Evolutionary conservation across 108 stramenopile genomes (phyloP).

Genomic region (Pelagomonas calceolata): DNA sequence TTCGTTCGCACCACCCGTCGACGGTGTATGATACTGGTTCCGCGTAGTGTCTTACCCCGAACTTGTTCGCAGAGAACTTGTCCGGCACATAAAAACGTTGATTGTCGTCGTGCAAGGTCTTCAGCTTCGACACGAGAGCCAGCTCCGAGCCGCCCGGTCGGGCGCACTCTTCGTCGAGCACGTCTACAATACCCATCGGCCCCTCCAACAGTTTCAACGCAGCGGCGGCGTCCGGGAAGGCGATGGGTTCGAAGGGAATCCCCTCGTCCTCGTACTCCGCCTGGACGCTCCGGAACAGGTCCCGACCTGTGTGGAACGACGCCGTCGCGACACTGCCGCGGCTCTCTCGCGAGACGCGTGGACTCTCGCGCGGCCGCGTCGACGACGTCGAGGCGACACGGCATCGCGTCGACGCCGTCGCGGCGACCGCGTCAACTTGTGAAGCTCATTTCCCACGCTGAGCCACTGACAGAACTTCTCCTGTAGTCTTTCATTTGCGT

Average conservation of each 20-base stretch:
- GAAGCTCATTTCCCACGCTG: neutral
- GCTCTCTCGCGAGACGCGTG: too few species aligned
- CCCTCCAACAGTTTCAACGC: conserved; percentile 60
- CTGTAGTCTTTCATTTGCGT: conserved; percentile 69
- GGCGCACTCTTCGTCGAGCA: conserved; percentile 48
- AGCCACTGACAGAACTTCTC: conserved; percentile 35
- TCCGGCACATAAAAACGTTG: conserved; percentile 42
- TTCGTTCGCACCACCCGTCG: conserved; percentile 50
- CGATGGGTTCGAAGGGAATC: conserved; percentile 27
- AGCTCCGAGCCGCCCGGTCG: conserved; percentile 50
- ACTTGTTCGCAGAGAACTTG: conserved; percentile 33
- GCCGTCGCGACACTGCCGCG: too few species aligned
- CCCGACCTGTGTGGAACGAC: too few species aligned
- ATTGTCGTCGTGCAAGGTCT: conserved; percentile 33
- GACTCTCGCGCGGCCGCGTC: too few species aligned
- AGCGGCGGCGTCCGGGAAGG: conserved; percentile 69
- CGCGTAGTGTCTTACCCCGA: conserved; percentile 56
- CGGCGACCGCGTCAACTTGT: too few species aligned
- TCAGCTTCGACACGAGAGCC: conserved; percentile 39
- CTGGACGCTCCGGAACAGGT: conserved; percentile 47
- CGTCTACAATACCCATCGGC: conserved; percentile 41
- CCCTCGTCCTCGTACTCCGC: conserved; percentile 39
- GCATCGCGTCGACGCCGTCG: too few species aligned
- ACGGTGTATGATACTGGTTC: conserved; percentile 49
- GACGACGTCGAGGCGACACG: too few species aligned